These are phyloP conservation scores for Dalbergia oliveri DNA, from an alignment of 306 rosid genomes.

Conservation along the genomic window DNA sequence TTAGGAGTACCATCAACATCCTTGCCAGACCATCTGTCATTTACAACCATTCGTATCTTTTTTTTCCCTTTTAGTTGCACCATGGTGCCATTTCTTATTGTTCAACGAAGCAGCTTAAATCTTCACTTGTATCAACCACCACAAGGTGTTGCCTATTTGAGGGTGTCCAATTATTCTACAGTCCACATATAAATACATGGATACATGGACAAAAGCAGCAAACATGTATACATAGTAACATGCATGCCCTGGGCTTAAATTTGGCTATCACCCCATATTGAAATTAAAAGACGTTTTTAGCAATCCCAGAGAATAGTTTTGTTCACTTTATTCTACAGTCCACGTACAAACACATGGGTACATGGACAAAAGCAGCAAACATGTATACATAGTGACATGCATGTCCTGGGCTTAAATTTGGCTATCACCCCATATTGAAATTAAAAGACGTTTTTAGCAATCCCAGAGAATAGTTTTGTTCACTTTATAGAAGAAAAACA, in stretches of 20 bases:
- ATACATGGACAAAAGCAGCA: constrained; percentile 11
- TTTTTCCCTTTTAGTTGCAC: neutral
- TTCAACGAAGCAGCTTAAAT: constrained; percentile 32
- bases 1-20: constrained; percentile 26
- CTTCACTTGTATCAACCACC: constrained; percentile 25
- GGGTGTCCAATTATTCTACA: neutral
- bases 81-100: constrained; percentile 6
- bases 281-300: constrained; percentile 1
- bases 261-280: constrained; percentile 15
- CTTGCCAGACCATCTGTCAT: neutral
- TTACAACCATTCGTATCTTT: neutral
- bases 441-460: neutral
- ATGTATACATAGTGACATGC: neutral
- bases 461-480: constrained; percentile 28
- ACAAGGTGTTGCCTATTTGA: neutral
- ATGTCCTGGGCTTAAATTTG: neutral
- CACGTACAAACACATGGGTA: constrained; percentile 21
- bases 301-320: constrained; percentile 27
- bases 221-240: neutral
- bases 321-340: constrained; percentile 22
- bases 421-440: constrained; percentile 10
- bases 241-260: neutral
- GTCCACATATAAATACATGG: neutral
- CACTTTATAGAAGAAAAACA: constrained; percentile 21
- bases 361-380: constrained; percentile 4